Conservation (phyloP, 768 basidiomycete genomes). For the Boletellus ananas region DNA sequence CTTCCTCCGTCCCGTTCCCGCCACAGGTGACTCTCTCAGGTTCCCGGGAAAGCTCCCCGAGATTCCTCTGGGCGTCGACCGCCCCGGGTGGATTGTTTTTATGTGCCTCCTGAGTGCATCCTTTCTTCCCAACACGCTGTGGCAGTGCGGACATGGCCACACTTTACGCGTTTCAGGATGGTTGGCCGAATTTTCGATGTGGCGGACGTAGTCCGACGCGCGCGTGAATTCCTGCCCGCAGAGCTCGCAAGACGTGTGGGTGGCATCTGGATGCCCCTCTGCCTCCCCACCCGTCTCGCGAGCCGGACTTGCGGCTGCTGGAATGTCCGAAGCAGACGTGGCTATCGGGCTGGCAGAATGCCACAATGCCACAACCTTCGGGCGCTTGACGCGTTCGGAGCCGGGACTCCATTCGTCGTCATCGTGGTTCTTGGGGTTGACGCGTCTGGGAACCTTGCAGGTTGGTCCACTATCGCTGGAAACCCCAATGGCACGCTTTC, state of each 20-base stretch:
- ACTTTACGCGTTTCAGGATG: constrained; percentile 26
- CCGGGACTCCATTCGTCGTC: constrained; percentile 23
- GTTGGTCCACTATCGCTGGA: constrained; percentile 1
- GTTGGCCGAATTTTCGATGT: constrained; percentile 17
- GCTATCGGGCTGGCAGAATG: not conserved
- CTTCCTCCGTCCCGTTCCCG: constrained; percentile 8
- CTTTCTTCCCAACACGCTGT: constrained; percentile 19
- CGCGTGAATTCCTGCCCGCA: constrained; percentile 21
- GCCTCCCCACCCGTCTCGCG: not conserved
- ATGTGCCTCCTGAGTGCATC: constrained; percentile 27
- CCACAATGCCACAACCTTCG: not conserved
- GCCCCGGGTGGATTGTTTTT: constrained; percentile 13
- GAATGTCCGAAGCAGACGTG: not conserved
- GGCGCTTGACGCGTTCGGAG: constrained; percentile 4
- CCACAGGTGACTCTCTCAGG: not conserved
- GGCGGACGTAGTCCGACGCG: constrained; percentile 19
- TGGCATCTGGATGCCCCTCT: not conserved
- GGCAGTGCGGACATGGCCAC: constrained; percentile 23
- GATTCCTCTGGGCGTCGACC: not conserved
- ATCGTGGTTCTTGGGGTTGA: constrained; percentile 13
- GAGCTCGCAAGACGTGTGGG: constrained; percentile 4
- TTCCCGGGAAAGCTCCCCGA: not conserved
- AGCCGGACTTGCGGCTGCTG: not conserved
- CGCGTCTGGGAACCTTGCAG: constrained; percentile 5
- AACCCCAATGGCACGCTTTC: constrained; percentile 12